Percentiles rank a stretch among this genome's conserved stretches.
These are phyloP conservation scores for Westerdykella ornata DNA, from an alignment of 2,329 filamentous ascomycete genomes.

Conservation along the genomic window DNA sequence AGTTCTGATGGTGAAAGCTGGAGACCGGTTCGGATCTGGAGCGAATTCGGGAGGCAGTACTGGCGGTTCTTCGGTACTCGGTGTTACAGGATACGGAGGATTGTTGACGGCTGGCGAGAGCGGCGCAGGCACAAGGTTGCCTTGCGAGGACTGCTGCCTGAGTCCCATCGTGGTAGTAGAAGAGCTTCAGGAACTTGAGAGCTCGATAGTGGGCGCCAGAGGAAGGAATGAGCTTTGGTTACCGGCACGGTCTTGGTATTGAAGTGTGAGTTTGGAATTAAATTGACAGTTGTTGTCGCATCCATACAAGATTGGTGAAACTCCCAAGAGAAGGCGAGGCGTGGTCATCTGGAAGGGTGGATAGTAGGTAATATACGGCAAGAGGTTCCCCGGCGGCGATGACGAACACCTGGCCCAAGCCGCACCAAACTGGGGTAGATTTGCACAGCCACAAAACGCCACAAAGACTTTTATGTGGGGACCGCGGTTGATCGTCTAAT, in stretches of 20 bases:
- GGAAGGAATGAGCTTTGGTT: background rate
- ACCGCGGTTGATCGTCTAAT: too few relatives aligned
- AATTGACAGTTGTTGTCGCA: too few relatives aligned
- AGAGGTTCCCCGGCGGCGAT: background rate
- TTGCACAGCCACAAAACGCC: background rate
- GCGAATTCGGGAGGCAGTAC: conserved; percentile 24
- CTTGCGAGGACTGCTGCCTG: conserved; percentile 36
- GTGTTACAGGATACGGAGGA: conserved; percentile 43
- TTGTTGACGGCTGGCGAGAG: conserved; percentile 34
- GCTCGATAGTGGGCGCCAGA: background rate
- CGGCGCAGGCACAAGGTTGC: conserved; percentile 36
- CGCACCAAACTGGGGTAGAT: too few relatives aligned
- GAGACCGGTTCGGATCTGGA: conserved; percentile 31
- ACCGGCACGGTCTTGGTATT: background rate
- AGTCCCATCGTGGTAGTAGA: conserved; percentile 38
- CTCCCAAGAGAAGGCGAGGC: background rate
- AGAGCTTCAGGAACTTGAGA: conserved; percentile 1
- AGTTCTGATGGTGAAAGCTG: conserved; percentile 37
- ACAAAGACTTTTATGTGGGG: background rate
- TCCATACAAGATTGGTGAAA: background rate
- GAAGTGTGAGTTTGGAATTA: background rate
- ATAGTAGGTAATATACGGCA: background rate
- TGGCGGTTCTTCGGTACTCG: conserved; percentile 29
- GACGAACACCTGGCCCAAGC: background rate
- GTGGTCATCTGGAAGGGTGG: background rate